Conservation (phyloP, 805 yeast species). For the Phaffomyces antillensis region DNA sequence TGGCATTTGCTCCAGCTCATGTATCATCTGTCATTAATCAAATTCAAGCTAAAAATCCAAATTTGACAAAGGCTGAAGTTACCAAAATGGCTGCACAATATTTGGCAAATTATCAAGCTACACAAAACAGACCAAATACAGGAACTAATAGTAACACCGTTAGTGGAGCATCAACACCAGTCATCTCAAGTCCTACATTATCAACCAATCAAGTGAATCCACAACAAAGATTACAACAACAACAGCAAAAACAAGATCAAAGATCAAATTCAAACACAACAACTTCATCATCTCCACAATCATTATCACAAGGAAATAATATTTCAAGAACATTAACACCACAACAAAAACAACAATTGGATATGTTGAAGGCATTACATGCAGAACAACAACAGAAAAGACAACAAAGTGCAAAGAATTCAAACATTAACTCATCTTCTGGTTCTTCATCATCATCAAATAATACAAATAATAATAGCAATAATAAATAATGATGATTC, state of each 20-base stretch:
- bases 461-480: too few relatives aligned
- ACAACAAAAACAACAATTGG: slow-evolving; percentile 25
- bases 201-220: background rate
- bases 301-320: slow-evolving; percentile 5
- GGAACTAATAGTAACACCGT: too few relatives aligned
- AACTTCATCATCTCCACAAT: slow-evolving; percentile 9
- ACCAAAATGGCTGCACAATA: slow-evolving; percentile 60
- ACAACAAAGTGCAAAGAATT: slow-evolving; percentile 8
- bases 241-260: slow-evolving; percentile 24
- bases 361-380: slow-evolving; percentile 20
- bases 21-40: slow-evolving; percentile 59
- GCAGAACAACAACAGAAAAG: slow-evolving; percentile 23
- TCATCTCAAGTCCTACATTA: background rate
- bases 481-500: too few relatives aligned
- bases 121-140: slow-evolving; percentile 29
- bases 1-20: slow-evolving; percentile 47
- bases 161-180: background rate
- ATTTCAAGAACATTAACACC: slow-evolving; percentile 15
- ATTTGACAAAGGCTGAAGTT: slow-evolving; percentile 54
- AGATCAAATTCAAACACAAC: slow-evolving; percentile 26
- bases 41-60: slow-evolving; percentile 61
- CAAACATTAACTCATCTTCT: too few relatives aligned
- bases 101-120: slow-evolving; percentile 44
- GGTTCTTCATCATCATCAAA: background rate
- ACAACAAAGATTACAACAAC: slow-evolving; percentile 23